A percentile compares a stretch with the other conserved stretches of the same genome.
Conservation (phyloP, 2,329 filamentous ascomycete genomes). For the Ceratocystis variospora region DNA sequence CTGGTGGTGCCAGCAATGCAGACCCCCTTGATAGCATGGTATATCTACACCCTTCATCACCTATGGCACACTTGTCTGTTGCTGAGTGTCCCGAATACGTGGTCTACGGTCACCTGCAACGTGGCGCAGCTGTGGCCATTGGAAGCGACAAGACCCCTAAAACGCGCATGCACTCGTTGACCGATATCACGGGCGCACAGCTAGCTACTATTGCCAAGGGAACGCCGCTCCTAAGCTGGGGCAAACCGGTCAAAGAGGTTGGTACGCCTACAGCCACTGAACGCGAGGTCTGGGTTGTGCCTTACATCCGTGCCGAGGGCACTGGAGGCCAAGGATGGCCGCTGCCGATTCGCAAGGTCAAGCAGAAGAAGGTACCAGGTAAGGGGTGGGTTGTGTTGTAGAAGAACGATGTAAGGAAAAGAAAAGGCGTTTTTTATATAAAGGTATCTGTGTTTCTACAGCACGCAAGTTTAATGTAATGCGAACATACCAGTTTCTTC, state of each 20-base stretch:
- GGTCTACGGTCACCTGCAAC: slow-evolving; percentile 75
- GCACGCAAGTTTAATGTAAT: neutral
- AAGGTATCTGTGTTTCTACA: slow-evolving; percentile 3
- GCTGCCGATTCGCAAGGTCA: slow-evolving; percentile 69
- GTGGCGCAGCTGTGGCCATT: slow-evolving; percentile 34
- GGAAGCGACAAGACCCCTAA: slow-evolving; percentile 45
- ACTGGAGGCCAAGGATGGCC: slow-evolving; percentile 63
- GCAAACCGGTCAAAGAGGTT: slow-evolving; percentile 83
- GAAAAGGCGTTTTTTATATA: neutral
- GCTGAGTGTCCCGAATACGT: slow-evolving; percentile 76
- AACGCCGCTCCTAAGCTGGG: slow-evolving; percentile 69
- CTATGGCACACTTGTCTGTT: slow-evolving; percentile 54
- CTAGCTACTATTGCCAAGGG: slow-evolving; percentile 67
- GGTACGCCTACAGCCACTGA: slow-evolving; percentile 30
- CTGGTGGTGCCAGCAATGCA: slow-evolving; percentile 20
- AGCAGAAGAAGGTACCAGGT: slow-evolving; percentile 58
- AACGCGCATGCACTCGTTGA: slow-evolving; percentile 79
- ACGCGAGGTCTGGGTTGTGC: slow-evolving; percentile 72
- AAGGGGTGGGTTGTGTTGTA: slow-evolving; percentile 61
- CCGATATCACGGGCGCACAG: slow-evolving; percentile 61
- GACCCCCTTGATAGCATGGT: slow-evolving; percentile 40
- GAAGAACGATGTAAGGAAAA: neutral
- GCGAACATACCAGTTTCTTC: neutral
- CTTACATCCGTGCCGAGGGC: slow-evolving; percentile 57
- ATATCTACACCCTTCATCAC: slow-evolving; percentile 75